Conservation (phyloP, 2,329 filamentous ascomycete species). For the Aspergillus latus region DNA sequence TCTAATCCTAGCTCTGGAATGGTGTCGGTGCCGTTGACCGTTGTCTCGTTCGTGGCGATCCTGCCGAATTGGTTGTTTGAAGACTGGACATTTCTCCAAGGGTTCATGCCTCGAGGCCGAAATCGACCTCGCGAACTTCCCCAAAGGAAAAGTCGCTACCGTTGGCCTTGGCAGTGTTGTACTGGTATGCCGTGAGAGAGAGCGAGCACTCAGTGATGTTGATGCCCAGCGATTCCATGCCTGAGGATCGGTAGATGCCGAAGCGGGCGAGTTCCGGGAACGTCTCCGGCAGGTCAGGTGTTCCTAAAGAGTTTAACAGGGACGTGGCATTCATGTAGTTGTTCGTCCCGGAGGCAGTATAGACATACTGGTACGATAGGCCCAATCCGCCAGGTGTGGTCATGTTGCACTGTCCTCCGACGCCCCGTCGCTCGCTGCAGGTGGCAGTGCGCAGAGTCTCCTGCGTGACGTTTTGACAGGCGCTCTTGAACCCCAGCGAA, state of each 20-base stretch:
- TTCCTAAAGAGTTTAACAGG: background rate
- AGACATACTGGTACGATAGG: background rate
- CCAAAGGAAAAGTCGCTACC: conserved; percentile 16
- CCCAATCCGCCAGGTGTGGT: conserved; percentile 15
- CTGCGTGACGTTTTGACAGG: conserved; percentile 19
- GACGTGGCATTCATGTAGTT: conserved; percentile 15
- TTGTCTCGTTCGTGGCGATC: background rate
- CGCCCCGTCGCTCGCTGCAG: background rate
- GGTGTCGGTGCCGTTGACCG: background rate
- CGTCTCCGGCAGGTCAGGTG: background rate
- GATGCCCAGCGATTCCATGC: background rate
- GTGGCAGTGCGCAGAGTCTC: conserved; percentile 13
- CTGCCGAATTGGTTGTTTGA: no score
- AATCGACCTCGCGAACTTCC: conserved; percentile 11
- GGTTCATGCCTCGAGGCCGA: conserved; percentile 1
- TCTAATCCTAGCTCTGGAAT: background rate
- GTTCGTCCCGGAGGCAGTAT: conserved; percentile 9
- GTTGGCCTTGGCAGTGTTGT: conserved; percentile 12
- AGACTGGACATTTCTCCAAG: no score
- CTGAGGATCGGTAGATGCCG: conserved; percentile 15
- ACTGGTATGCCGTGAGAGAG: conserved; percentile 16
- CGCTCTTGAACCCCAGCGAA: conserved; percentile 18
- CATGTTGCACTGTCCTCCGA: conserved; percentile 12
- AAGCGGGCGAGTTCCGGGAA: conserved; percentile 19
- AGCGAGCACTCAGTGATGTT: conserved; percentile 20